Base-by-base conservation (phyloP, 352 stramenopile species). In the Phytophthora syringae region DNA sequence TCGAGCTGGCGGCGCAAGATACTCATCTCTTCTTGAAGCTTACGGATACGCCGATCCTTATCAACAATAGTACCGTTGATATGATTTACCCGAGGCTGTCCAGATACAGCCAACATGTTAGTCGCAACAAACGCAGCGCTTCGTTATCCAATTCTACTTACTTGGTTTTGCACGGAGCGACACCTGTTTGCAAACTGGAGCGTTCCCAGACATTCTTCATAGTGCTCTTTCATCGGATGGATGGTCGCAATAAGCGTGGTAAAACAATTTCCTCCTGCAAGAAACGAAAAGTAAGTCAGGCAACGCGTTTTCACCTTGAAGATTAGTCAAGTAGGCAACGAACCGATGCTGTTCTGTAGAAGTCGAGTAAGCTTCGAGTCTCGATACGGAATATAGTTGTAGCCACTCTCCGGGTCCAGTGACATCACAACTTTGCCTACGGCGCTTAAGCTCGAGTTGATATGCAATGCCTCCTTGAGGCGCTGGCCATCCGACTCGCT, bases 131-230 rank as follows among this genome's bases (percentile, higher is more conserved):
- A 37, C n/a, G 32, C 28, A 34, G 13, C 6, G n/a, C 12, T n/a
- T n/a, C 52, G 22, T 22, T 7, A n/a, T 36, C 12, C n/a, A 11
- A n/a, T n/a, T 45, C 7, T 9, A 18, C 47, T 40, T 66, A 84
- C 80, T 42, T 97, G 85, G 54, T 98, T 97, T 42, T 96, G 85
- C 32, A 97, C 92, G 1, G 88, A 96, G 62, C 92, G 86, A 58
- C 89, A 97, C 22, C 90, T 84, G 49, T 98, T 97, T 5, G 92
- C 92, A 64, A 98, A 97, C 65, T 98, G 90, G 2, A 97, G 74
- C 5, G 92, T 97, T 42, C 86, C 90, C 4, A 98, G 77, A 63
- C 90, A 97, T 45, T 97, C 90, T 65, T 97, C 90, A 42, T 96
- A 96, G 68, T 97, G 89, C 47, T 94, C 83, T 48, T 82, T 92